Evolutionary conservation across 2,329 filamentous ascomycete species (phyloP).

Genomic region (Colletotrichum sp.): DNA sequence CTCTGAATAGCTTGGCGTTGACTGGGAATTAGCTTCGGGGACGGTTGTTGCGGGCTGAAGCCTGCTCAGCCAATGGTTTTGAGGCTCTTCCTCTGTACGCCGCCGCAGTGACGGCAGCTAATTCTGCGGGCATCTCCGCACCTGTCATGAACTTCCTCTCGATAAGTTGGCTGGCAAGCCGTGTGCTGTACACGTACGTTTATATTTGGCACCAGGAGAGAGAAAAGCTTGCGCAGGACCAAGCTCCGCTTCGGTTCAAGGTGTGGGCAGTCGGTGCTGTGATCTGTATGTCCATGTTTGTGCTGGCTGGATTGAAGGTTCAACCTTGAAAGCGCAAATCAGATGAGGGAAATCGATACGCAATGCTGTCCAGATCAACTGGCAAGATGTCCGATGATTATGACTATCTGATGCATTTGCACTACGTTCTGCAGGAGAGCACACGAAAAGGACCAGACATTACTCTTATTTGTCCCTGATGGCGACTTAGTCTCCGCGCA

Average conservation of each 20-base stretch:
- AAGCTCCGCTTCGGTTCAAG: neutral
- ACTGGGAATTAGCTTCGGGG: neutral
- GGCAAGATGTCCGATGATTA: neutral
- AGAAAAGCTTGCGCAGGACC: neutral
- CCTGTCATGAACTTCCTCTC: neutral
- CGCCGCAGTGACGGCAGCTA: neutral
- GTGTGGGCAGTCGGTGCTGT: neutral
- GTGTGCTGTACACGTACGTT: neutral
- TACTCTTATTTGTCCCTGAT: neutral
- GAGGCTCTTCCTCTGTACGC: neutral
- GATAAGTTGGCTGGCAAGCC: neutral
- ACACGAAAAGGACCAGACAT: neutral
- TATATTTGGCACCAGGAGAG: neutral
- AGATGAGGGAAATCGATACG: neutral
- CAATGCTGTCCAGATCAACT: neutral
- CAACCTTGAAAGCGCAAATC: accelerated
- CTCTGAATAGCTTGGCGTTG: accelerated
- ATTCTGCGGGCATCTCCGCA: neutral
- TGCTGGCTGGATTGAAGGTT: neutral
- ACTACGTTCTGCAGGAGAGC: neutral
- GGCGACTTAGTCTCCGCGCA: neutral
- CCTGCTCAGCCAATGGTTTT: neutral
- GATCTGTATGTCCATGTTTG: neutral
- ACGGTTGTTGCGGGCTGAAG: neutral
- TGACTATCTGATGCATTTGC: neutral